A percentile compares a stretch with the other conserved stretches of the same genome.
These are phyloP conservation scores for Salmacisia buchloeana DNA, from an alignment of 1,284 basidiomycete genomes.

Conservation along the genomic window DNA sequence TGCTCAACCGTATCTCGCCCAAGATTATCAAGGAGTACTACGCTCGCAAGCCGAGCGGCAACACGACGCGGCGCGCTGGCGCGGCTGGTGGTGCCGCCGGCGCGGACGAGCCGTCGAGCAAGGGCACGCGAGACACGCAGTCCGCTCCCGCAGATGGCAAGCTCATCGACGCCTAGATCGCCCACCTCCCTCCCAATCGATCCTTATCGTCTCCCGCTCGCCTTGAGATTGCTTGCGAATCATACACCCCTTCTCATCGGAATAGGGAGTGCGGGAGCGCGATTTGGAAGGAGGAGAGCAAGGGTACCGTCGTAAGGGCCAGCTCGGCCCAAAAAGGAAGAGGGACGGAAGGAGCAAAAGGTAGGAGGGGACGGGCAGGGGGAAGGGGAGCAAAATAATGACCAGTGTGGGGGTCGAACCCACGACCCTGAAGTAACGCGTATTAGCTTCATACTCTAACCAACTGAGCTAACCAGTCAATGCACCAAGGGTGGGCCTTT, in stretches of 20 bases:
- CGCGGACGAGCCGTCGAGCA: constrained; percentile 20
- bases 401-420: constrained; percentile 8
- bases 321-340: no score
- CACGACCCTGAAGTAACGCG: background rate
- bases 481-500: no score
- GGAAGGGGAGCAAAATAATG: background rate
- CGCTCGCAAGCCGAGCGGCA: constrained; percentile 35
- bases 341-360: no score
- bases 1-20: constrained; percentile 69
- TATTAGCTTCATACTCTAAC: constrained; percentile 9
- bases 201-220: background rate
- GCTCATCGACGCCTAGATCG: constrained; percentile 15
- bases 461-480: constrained; percentile 6
- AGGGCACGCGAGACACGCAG: constrained; percentile 24
- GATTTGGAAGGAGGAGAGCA: no score
- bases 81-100: constrained; percentile 3
- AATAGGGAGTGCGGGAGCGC: no score
- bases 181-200: background rate
- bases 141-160: constrained; percentile 16
- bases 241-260: no score
- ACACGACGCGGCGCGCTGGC: constrained; percentile 3
- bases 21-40: constrained; percentile 51
- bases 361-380: no score
- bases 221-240: no score
- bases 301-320: no score